Conservation (phyloP, 1,284 basidiomycete genomes). For the Flammula alnicola region DNA sequence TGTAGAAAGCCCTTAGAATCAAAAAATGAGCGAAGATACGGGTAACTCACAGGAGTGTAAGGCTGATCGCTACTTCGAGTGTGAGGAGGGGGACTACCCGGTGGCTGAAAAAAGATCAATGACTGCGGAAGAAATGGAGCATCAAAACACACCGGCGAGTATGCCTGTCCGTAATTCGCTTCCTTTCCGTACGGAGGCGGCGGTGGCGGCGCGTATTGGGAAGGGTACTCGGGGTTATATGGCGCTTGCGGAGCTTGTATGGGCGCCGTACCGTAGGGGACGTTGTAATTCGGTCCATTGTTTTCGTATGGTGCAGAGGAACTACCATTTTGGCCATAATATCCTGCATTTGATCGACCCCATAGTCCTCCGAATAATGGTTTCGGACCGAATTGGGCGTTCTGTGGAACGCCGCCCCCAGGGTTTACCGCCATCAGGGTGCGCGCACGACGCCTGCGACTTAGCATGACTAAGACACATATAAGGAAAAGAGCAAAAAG, state of each 20-base stretch:
- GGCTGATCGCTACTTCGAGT: not conserved
- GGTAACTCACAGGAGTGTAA: not conserved
- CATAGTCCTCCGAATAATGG: not conserved
- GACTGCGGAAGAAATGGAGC: not conserved
- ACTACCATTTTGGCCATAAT: not conserved
- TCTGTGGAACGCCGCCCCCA: not conserved
- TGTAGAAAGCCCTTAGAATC: not conserved
- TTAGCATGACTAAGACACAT: not conserved
- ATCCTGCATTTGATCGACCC: no score
- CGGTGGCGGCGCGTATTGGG: not conserved
- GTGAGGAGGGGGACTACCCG: not conserved
- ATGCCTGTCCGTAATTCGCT: not conserved
- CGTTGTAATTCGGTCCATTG: not conserved
- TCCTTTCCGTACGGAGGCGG: not conserved
- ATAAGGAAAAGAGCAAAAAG: not conserved
- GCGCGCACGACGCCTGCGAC: not conserved
- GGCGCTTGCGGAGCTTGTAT: not conserved
- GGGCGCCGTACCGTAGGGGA: not conserved
- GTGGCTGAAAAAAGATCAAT: not conserved
- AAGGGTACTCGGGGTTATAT: not conserved
- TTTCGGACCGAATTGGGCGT: not conserved
- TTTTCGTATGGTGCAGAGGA: not conserved
- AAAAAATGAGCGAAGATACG: not conserved
- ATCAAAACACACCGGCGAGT: not conserved
- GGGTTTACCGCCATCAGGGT: not conserved